Base-by-base conservation (phyloP, 2,329 filamentous ascomycete species). In the Colletotrichum godetiae region DNA sequence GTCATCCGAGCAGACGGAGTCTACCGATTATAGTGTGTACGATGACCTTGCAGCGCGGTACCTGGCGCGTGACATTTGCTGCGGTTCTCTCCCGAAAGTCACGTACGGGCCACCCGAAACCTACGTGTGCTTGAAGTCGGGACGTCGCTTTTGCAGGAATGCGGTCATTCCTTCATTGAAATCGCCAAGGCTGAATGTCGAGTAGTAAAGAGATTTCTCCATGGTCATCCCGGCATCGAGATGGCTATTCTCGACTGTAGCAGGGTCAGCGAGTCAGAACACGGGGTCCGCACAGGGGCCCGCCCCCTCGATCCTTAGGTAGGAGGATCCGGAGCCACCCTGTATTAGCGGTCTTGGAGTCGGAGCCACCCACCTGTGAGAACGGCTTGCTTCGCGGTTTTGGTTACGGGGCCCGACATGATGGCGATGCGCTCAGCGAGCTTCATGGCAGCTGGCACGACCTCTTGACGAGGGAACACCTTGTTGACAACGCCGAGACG, bases 381-480 rank as follows among this genome's bases (percentile, higher is more conserved):
- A 12, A 87, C 79, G 4, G 85, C 84, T 74, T 85, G 80, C 76
- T 87, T 87, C 11, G 83, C 85, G 65, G 85, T 77, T 68, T 80
- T 78, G 35, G 85, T 76, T 12, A 84, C 84, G 24, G 84, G 81
- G 49, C 78, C 80, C 2, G 84, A 85, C 67, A 83, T 81, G 10
- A 77, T 76, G 13, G 85, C 84, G 60, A 87, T 82, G 59, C 78
- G 80, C 55, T 77, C 77, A 7, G 86, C 86, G 12, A 83, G 77
- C 42, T 79, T 78, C 49, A 83, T 72, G 11, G 85, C 80, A 67
- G 83, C 81, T 5, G 81, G 77, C 1, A 86, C 75, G 0, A 87
- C 82, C 24, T 79, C 72, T 15, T 81, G 80, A 5, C 76, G 73
- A 5, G 80, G 69, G 60, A 84, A 82, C 5, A 80, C 79, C 73